Base-by-base conservation (phyloP, 306 rosid genomes). In the Fagus crenata region DNA sequence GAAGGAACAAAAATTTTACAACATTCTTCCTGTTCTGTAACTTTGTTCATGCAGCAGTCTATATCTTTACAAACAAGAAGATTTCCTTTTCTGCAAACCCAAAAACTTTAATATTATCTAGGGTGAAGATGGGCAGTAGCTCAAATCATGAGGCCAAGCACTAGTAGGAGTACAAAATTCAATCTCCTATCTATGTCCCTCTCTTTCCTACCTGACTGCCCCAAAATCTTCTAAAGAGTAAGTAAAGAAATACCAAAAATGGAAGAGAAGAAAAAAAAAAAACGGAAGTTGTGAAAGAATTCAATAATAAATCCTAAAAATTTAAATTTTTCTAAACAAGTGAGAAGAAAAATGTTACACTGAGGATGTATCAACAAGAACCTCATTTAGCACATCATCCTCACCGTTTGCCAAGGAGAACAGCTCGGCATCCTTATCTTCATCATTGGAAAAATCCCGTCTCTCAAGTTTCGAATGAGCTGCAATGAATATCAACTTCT, bases 271-370 rank as follows among this genome's bases (percentile, higher is more conserved):
- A 67, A 40, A 73, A 76, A 73, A 71, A 78, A 77, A 51, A 22
- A 22, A 56, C 69, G 49, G 55, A 67, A 78, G 82, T 55, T 75
- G 87, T 55, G 85, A 88, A 91, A 91, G 88, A 93, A 93, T 91
- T 89, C 89, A 93, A 91, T 89, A 87, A 86, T 89, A 87, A 86
- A 83, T 89, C 63, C 84, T 85, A 77, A 82, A 77, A 84, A 84
- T 49, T 41, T 72, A 76, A 72, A 59, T 40, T 71, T 40, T 71
- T 81, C 84, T 82, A 80, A 70, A 54, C 11, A 40, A 37, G 41
- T 56, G 18, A 49, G 14, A 42, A 77, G 63, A 75, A 83, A 73
- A 71, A n/a, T 79, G 88, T 76, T 83, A 87, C 84, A 81, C 84
- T 15, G 89, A 81, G 77, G 88, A 83, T 77, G 89, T 86, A 74